Conservation (phyloP, 2,329 filamentous ascomycete genomes). For the Zymoseptoria passerinii region DNA sequence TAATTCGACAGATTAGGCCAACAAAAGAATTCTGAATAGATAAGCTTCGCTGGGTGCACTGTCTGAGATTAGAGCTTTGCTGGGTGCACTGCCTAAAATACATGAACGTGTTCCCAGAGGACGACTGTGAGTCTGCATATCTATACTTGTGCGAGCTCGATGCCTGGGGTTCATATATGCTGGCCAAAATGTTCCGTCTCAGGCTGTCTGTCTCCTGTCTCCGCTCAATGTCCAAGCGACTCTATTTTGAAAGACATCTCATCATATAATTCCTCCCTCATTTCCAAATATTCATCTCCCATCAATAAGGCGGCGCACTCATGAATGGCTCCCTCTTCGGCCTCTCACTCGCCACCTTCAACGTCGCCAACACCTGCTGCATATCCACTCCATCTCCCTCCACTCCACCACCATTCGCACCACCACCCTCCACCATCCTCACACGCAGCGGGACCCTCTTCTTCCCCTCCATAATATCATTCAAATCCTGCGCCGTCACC, state of each 20-base stretch:
- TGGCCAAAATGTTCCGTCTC: no score
- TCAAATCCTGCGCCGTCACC: constrained; percentile 13
- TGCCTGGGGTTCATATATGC: no score
- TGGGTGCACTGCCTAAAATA: no score
- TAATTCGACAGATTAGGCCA: neutral
- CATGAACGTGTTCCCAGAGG: no score
- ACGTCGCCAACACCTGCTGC: constrained; percentile 5
- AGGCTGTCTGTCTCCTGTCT: no score
- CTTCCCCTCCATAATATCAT: constrained; percentile 17
- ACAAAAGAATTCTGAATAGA: neutral
- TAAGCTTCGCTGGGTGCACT: neutral
- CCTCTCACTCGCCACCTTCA: constrained; percentile 7
- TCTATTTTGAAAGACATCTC: neutral
- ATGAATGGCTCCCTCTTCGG: constrained; percentile 5
- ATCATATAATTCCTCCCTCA: neutral
- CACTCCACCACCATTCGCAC: neutral
- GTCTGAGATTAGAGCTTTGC: no score
- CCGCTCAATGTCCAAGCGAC: neutral
- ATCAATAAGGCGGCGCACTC: constrained; percentile 12
- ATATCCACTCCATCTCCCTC: constrained; percentile 5
- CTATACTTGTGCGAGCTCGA: no score
- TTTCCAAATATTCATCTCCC: neutral
- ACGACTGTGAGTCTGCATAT: no score
- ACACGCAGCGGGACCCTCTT: constrained; percentile 5
- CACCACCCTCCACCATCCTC: neutral